Evolutionary conservation across 331 rosid species (phyloP).

Genomic region (Cucumis variabilis): DNA sequence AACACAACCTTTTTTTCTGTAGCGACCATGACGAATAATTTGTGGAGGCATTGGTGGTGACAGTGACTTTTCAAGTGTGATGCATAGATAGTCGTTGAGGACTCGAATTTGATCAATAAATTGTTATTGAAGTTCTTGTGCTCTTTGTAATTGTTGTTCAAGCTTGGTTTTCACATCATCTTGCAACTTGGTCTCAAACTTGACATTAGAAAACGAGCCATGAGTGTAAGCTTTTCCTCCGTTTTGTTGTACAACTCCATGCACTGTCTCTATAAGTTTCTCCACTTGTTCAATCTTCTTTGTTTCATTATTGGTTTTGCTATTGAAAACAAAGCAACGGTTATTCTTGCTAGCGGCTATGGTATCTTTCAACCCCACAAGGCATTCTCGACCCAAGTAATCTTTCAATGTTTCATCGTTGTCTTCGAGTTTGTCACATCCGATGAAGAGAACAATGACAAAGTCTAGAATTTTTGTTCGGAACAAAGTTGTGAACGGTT

Average conservation of each 20-base stretch:
- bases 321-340: slow-evolving; percentile 78
- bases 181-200: not conserved
- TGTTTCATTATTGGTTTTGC: slow-evolving; percentile 70
- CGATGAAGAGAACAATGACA: slow-evolving; percentile 40
- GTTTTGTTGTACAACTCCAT: slow-evolving; percentile 52
- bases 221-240: slow-evolving; percentile 71
- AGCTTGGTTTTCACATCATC: slow-evolving; percentile 5
- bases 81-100: not conserved
- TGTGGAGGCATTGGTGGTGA: not conserved
- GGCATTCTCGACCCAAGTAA: slow-evolving; percentile 69
- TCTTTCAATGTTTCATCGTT: slow-evolving; percentile 60
- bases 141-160: not conserved
- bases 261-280: slow-evolving; percentile 59
- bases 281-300: slow-evolving; percentile 64
- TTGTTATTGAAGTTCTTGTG: not conserved
- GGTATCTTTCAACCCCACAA: slow-evolving; percentile 68
- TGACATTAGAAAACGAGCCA: slow-evolving; percentile 57
- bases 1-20: not conserved
- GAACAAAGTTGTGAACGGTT: slow-evolving; percentile 68
- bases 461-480: slow-evolving; percentile 76
- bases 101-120: not conserved
- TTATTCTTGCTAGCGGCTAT: slow-evolving; percentile 60
- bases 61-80: not conserved
- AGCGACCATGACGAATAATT: too few species aligned
- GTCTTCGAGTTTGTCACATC: slow-evolving; percentile 50